These are phyloP conservation scores for Clarireedia hainanense DNA, from an alignment of 2,329 filamentous ascomycete genomes.

Conservation along the genomic window DNA sequence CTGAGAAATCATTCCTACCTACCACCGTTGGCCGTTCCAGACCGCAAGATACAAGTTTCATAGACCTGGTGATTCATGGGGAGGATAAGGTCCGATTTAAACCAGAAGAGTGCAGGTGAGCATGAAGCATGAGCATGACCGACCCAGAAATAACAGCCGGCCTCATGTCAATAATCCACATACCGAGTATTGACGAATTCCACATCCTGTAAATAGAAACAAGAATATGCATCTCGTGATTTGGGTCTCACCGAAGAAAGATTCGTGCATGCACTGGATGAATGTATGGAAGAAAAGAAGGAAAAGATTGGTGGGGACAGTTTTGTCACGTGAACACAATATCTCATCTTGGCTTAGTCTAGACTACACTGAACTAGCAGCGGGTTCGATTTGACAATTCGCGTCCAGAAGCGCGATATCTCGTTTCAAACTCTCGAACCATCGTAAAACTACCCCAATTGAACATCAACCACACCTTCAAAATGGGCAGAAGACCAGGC, in stretches of 20 bases:
- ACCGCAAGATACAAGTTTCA: not conserved
- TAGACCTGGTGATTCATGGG: too few relatives aligned
- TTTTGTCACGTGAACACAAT: too few relatives aligned
- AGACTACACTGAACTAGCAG: not conserved
- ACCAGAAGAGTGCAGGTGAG: not conserved
- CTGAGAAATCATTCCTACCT: not conserved
- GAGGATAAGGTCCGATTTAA: not conserved
- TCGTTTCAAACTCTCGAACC: not conserved
- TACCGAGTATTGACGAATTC: too few relatives aligned
- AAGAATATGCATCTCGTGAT: not conserved
- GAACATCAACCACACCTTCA: not conserved
- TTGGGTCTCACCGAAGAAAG: not conserved
- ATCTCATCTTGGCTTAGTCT: too few relatives aligned
- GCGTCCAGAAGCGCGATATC: not conserved
- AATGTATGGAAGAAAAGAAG: not conserved
- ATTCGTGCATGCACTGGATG: not conserved
- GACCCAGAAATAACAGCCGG: too few relatives aligned
- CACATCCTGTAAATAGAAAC: not conserved
- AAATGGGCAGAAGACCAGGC: conserved; percentile 41
- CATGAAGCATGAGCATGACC: too few relatives aligned
- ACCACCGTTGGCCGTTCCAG: not conserved
- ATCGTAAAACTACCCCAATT: not conserved
- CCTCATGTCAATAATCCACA: too few relatives aligned
- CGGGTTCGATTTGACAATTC: not conserved
- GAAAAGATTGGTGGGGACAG: not conserved